Base-by-base conservation (phyloP, 129 eudicot genomes). In the Tagetes erecta region DNA sequence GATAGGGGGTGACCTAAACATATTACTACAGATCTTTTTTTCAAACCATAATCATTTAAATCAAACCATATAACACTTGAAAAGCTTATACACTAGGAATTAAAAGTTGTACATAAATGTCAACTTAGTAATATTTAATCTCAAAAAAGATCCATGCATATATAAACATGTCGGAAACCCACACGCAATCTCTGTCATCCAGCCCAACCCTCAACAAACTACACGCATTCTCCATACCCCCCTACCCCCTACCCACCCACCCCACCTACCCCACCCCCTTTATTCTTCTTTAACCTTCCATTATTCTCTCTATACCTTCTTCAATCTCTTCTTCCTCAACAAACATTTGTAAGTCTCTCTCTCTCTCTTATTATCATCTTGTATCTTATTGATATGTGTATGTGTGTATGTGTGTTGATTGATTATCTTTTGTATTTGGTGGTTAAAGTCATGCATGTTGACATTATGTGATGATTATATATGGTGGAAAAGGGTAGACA, bases 141-240 rank as follows among this genome's bases (percentile, higher is more conserved):
- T 78, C 37, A 40, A 49, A 49, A 70, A 6, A 7, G 10, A 3
- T 12, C 45, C 42, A 70, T 44, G 65, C 34, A 50, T 77, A 59
- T 77, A 71, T 63, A 78, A 71, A 50, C 49, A 78, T 53, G 78
- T 53, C 35, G 62, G 68, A 72, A 79, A 56, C 68, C 74, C 64
- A 79, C 78, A 79, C 83, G 83, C 83, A 72, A 79, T 67, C 78
- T 79, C 83, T 79, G 83, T 79, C 83, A 79, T 79, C 82, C 73
- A 52, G 67, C 60, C 82, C 82, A 78, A 73, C 82, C 71, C 71
- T 40, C 77, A 72, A 72, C 73, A 72, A 79, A 72, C 82, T 42
- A 79, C 83, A 79, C 83, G 83, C 83, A 58, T 79, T 79, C 83
- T 64, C 78, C 52, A 36, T 47, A 40, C 72, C 13, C 58, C 36